Evolutionary conservation across 148 eudicot species (phyloP).

Genomic region (Arctostaphylos glauca): DNA sequence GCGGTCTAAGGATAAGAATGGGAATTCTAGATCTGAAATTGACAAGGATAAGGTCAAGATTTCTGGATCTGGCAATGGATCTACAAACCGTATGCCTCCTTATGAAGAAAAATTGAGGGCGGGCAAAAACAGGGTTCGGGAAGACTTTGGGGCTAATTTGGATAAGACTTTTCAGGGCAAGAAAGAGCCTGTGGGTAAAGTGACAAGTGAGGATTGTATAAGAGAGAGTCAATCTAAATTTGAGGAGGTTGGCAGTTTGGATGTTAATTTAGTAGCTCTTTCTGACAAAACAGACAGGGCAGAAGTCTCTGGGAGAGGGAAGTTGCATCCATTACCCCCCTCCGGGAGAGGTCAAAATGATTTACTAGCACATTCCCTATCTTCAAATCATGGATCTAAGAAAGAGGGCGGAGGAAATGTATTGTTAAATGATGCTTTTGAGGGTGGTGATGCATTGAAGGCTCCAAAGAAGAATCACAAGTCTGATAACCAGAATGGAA

Average conservation of each 20-base stretch:
- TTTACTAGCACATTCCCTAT: constrained; percentile 19
- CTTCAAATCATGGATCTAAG: constrained; percentile 23
- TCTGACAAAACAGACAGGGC: constrained; percentile 36
- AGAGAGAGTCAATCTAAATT: constrained; percentile 27
- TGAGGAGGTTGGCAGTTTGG: constrained; percentile 29
- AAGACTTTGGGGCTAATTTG: constrained; percentile 32
- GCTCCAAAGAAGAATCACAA: constrained; percentile 39
- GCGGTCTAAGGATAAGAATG: constrained; percentile 42
- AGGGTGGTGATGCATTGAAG: constrained; percentile 40
- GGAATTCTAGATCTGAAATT: constrained; percentile 29
- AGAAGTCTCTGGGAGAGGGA: constrained; percentile 42
- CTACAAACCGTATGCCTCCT: constrained; percentile 27
- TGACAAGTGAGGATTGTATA: constrained; percentile 25
- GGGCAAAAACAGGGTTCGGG: constrained; percentile 43
- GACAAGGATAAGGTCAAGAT: constrained; percentile 44
- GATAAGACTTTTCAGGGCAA: constrained; percentile 22
- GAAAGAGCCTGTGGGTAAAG: constrained; percentile 30
- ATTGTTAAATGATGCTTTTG: constrained; percentile 28
- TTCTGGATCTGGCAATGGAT: constrained; percentile 34
- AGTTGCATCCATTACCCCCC: constrained; percentile 47
- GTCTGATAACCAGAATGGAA: constrained; percentile 40
- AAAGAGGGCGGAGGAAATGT: constrained; percentile 38
- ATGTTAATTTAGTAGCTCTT: constrained; percentile 29
- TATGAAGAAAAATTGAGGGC: constrained; percentile 41
- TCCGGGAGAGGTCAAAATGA: constrained; percentile 45